Evolutionary conservation across 1,139 yeast genomes (phyloP), one percentile per base, ranked within the genome.

Genomic region (Trichomonascaceae sp.): DNA sequence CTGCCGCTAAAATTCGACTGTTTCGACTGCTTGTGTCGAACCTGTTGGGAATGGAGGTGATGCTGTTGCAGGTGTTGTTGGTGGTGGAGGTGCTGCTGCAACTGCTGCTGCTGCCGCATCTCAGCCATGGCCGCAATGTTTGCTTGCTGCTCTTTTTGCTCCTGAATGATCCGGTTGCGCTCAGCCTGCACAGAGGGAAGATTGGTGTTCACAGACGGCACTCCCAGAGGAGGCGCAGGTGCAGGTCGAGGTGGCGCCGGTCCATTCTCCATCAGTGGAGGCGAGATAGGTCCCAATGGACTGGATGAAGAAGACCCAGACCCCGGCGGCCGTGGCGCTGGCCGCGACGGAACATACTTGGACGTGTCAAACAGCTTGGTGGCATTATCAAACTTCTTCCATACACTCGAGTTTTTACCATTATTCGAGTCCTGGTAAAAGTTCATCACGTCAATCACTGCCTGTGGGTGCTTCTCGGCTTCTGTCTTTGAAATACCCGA

Each of bases 381-480:
- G 15, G 59, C 58, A 26, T 64, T 60, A 36, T 63, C 72, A 51
- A 85, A 79, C 52, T 84, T 84, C 56, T 73, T 74, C 65, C 82
- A 80, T 3, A 85, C 81, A 38, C 76, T 89, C 16, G 72, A 73
- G 34, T 73, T 70, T 6, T 11, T 20, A 45, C 74, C 76, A 30
- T 74, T 67, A n/a, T 43, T 43, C 65, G 36, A 36, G 41, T 77
- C 82, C 47, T 80, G 85, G 54, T 80, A 82, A 51, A 82, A 84
- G 28, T 87, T 82, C 40, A 87, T 93, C 43, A 87, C 85, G 51
- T 85, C 94, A 70, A 81, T 76, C 5, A 85, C 93, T 0, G 94
- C 96, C 56, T 84, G 92, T 2, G 96, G 95, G 52, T 89, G 85
- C 46, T 78, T 80, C 47, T 79, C 76, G 51, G 85, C 95, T 47